Percentiles rank a stretch among this genome's conserved stretches.
These are phyloP conservation scores for Avicennia marina DNA, from an alignment of 257 asterid species.

Conservation along the genomic window DNA sequence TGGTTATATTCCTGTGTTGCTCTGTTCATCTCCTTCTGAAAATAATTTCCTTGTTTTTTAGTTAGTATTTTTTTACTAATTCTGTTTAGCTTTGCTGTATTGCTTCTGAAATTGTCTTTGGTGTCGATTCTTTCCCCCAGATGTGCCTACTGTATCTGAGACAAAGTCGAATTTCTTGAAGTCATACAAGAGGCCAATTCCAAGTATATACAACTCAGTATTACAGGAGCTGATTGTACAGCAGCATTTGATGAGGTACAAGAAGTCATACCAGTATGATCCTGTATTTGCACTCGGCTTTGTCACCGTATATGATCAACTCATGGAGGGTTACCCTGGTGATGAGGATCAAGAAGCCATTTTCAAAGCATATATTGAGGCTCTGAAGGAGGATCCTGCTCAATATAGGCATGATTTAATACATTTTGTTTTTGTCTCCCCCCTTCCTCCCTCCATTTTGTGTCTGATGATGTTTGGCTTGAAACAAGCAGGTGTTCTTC, in stretches of 20 bases:
- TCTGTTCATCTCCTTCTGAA: neutral
- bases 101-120: constrained; percentile 18
- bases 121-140: constrained; percentile 41
- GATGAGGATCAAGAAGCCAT: constrained; percentile 77
- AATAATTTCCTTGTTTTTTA: neutral
- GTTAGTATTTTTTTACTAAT: neutral
- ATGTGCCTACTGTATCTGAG: constrained; percentile 74
- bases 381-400: constrained; percentile 82
- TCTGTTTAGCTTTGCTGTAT: neutral
- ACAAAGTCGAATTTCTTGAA: constrained; percentile 78
- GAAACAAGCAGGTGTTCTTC: neutral
- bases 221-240: constrained; percentile 90
- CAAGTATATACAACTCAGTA: constrained; percentile 80
- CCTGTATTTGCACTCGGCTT: constrained; percentile 93
- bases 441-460: neutral
- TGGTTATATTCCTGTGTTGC: neutral
- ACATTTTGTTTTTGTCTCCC: neutral
- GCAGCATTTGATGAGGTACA: constrained; percentile 84
- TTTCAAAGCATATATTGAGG: constrained; percentile 74
- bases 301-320: constrained; percentile 85
- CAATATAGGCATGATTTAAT: constrained; percentile 58
- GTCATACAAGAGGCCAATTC: constrained; percentile 86
- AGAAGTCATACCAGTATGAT: constrained; percentile 74
- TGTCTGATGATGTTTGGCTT: constrained; percentile 1
- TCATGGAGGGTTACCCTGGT: constrained; percentile 92